Conservation (phyloP, 1,284 basidiomycete genomes). For the Austroboletus niveus region DNA sequence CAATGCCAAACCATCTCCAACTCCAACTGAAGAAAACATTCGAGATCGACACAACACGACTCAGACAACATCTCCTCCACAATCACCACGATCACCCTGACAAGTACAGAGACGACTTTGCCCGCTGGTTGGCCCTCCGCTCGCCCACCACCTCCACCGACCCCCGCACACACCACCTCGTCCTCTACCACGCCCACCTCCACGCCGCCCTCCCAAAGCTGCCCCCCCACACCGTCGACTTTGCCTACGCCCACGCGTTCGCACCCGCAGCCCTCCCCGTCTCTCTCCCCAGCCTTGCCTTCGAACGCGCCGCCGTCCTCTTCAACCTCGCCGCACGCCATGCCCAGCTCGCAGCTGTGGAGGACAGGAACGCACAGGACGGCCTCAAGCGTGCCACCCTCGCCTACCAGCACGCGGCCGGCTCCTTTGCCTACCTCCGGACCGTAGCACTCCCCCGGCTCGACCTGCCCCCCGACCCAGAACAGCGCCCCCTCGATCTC, state of each 20-base stretch:
- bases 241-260: slow-evolving; percentile 77
- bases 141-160: slow-evolving; percentile 18
- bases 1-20: slow-evolving; percentile 77
- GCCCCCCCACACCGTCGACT: slow-evolving; percentile 67
- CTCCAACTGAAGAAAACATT: slow-evolving; percentile 77
- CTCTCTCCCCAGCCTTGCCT: slow-evolving; percentile 69
- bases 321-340: slow-evolving; percentile 86
- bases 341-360: slow-evolving; percentile 64
- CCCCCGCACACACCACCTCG: slow-evolving; percentile 39
- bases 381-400: slow-evolving; percentile 76
- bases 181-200: slow-evolving; percentile 81
- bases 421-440: slow-evolving; percentile 66
- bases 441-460: slow-evolving; percentile 59
- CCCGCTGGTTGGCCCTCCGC: slow-evolving; percentile 67
- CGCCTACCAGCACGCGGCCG: slow-evolving; percentile 80
- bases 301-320: slow-evolving; percentile 74
- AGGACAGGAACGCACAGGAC: slow-evolving; percentile 70
- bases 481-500: slow-evolving; percentile 63
- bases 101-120: slow-evolving; percentile 81
- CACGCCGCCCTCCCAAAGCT: slow-evolving; percentile 74
- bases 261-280: slow-evolving; percentile 51
- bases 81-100: slow-evolving; percentile 84
- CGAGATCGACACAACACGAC: slow-evolving; percentile 41
- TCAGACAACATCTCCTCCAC: slow-evolving; percentile 69
- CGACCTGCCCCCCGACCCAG: slow-evolving; percentile 47